These are phyloP conservation scores for Brassica juncea DNA, from an alignment of 345 rosid species.

Conservation along the genomic window DNA sequence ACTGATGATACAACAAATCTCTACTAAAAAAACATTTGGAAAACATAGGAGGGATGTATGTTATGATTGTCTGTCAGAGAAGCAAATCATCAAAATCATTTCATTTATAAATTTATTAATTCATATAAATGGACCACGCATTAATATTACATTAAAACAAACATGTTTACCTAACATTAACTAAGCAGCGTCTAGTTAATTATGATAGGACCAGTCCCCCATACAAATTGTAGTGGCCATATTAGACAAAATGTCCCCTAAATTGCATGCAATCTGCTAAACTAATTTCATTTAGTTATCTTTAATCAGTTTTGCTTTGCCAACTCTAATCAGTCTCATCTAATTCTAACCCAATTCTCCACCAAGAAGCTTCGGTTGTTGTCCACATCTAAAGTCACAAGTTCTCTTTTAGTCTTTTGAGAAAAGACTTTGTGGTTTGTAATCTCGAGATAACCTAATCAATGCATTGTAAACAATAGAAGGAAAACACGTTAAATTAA, in stretches of 20 bases:
- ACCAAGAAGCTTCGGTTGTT: conserved; percentile 43
- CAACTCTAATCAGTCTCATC: conserved; percentile 37
- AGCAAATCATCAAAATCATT: conserved; percentile 35
- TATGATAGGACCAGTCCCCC: conserved; percentile 39
- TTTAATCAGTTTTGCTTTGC: conserved; percentile 28
- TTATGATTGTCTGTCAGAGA: conserved; percentile 42
- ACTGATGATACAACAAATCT: neutral
- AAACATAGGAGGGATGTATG: conserved; percentile 38
- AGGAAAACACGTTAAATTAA: neutral
- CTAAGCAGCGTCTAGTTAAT: conserved; percentile 32
- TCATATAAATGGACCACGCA: conserved; percentile 27
- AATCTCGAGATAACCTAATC: conserved; percentile 38
- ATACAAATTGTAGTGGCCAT: conserved; percentile 45
- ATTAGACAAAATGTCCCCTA: conserved; percentile 73
- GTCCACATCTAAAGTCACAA: conserved; percentile 31
- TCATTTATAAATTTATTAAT: conserved; percentile 19
- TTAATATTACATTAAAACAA: conserved; percentile 40
- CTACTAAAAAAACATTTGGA: conserved; percentile 1
- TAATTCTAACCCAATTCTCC: conserved; percentile 25
- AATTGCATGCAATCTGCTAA: conserved; percentile 49
- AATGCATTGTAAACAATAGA: neutral
- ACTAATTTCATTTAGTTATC: conserved; percentile 9
- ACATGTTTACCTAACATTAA: conserved; percentile 62
- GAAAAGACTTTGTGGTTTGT: conserved; percentile 31
- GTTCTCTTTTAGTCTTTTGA: conserved; percentile 32